Evolutionary conservation across 495 filamentous ascomycete genomes (phyloP), one percentile per base, ranked within the genome.

Genomic region (Copromyces sp.): DNA sequence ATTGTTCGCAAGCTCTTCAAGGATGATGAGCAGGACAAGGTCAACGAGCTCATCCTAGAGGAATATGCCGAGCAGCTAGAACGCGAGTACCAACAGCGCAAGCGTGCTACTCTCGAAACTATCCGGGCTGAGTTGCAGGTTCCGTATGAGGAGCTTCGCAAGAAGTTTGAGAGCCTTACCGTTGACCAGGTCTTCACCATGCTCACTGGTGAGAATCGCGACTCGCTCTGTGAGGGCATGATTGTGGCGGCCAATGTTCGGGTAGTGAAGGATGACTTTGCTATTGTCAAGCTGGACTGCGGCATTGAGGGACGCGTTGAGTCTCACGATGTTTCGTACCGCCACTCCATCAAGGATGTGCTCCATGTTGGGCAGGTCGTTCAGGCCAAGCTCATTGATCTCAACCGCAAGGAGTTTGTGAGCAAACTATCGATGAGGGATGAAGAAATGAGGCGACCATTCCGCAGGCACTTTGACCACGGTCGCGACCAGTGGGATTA

Each of bases 61-160:
- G 92, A 98, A 80, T 99, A 99, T 77, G 96, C 95, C 1, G 94
- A 97, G 80, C 94, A 98, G 82, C 83, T 99, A 69, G 95, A 98
- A 82, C 90, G 87, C 74, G 95, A 97, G 75, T 93, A 97, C 75
- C 91, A 93, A 74, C 94, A 97, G 81, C 90, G 92, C 70, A 99
- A 99, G 82, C 93, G 96, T 44, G 95, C 95, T 0, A 99, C 96
- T 11, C 86, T 99, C 9, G 96, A 99, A 80, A 97, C 93, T 2
- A 98, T 99, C 76, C 91, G 95, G 70, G 95, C 93, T 5, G 95
- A 99, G 82, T 83, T 99, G 44, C 90, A 94, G 74, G 89, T 91
- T 44, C 94, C 96, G 7, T 99, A 97, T 78, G 95, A 98, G 81
- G 95, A 99, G 78, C 83, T 99, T 65, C 90, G 95, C 20, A 92